These are phyloP conservation scores for Phytophthora citricola DNA, from an alignment of 352 stramenopile genomes.

Conservation along the genomic window DNA sequence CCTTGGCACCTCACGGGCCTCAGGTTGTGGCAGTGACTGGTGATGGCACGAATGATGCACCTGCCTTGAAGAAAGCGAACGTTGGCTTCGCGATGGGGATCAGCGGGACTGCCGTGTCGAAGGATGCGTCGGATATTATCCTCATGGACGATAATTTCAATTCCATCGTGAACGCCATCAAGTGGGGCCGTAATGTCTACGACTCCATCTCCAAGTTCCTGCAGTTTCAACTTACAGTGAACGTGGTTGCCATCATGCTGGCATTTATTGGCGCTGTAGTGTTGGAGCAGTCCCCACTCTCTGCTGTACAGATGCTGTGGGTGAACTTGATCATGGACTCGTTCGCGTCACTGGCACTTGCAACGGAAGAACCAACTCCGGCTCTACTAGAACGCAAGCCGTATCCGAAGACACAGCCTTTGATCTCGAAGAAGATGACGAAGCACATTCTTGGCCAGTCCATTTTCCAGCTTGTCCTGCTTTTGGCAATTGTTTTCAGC, in stretches of 20 bases:
- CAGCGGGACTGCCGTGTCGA: constrained; percentile 92
- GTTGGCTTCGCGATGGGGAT: constrained; percentile 96
- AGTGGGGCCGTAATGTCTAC: constrained; percentile 96
- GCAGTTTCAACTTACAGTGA: constrained; percentile 97
- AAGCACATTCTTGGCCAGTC: constrained; percentile 94
- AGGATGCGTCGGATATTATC: constrained; percentile 96
- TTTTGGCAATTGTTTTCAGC: constrained; percentile 85
- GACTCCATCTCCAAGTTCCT: constrained; percentile 97
- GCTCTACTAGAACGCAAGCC: constrained; percentile 89
- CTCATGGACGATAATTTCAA: constrained; percentile 96
- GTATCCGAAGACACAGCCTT: constrained; percentile 86
- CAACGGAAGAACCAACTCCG: constrained; percentile 90
- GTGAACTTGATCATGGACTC: constrained; percentile 98
- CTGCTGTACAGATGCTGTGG: constrained; percentile 96
- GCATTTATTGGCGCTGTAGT: constrained; percentile 88
- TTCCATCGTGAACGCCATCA: constrained; percentile 95
- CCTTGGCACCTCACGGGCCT: constrained; percentile 42
- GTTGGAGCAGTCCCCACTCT: constrained; percentile 80
- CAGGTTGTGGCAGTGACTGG: constrained; percentile 95
- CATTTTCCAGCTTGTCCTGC: constrained; percentile 88
- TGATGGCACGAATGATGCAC: constrained; percentile 95
- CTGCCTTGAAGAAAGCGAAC: constrained; percentile 75
- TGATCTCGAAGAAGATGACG: constrained; percentile 95
- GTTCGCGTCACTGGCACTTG: constrained; percentile 94
- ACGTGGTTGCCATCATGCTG: constrained; percentile 92